Base-by-base conservation (phyloP, 169 alveolate genomes). In the Plasmodium gonderi region DNA sequence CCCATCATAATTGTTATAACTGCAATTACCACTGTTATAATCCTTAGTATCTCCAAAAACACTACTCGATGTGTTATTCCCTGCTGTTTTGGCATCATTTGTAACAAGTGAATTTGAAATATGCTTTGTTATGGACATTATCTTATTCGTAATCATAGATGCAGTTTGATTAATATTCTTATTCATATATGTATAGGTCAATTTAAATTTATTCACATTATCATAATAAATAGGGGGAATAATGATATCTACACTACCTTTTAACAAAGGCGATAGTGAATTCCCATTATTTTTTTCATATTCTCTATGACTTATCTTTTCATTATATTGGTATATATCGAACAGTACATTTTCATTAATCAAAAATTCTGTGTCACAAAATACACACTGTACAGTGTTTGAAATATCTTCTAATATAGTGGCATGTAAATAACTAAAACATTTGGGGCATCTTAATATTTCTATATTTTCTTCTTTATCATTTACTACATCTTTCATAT, bases 191-290 rank as follows among this genome's bases (percentile, higher is more conserved):
- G 92, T 85, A 74, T 85, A 85, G 5, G 78, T 51, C 68, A 85
- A 74, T 9, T 74, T 75, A 8, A 85, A 33, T 17, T 74, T 85
- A 74, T 85, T 85, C n/a, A n/a, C 17, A 74, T 60, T 47, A 36
- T 74, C 36, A 79, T 92, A 94, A 67, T 95, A 95, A 12, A 75
- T 90, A 11, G 91, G 78, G 0, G 97, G 97, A 3, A 96, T 95
- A 2, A 95, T 74, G 64, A 85, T 94, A 74, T 95, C 97, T 31
- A 95, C 94, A 79, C 96, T 94, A 1, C 96, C 96, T 54, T 90
- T 87, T 69, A 91, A 64, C 23, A 95, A 87, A 12, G 95, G 95
- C n/a, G 96, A 85, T 12, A 85, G 72, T 23, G 40, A 60, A 60
- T 23, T 17, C 42, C 38, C 17, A 60, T 45, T 2, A 26, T 75